These are phyloP conservation scores for Eutrema japonicum DNA, from an alignment of 345 rosid species.

Conservation along the genomic window DNA sequence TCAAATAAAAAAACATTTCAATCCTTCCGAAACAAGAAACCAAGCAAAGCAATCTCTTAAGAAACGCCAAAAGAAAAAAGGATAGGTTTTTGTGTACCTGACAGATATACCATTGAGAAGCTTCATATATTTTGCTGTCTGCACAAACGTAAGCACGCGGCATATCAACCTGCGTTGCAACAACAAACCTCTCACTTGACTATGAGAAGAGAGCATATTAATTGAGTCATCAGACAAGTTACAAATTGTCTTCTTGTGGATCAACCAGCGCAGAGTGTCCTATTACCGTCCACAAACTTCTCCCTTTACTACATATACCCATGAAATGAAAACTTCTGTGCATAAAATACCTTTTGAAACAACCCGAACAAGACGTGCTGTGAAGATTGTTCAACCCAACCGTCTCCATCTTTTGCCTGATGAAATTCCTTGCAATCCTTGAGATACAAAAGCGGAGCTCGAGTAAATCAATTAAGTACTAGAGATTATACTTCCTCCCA, in stretches of 20 bases:
- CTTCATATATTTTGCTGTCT: constrained; percentile 86
- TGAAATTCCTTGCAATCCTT: constrained; percentile 97
- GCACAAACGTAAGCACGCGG: constrained; percentile 90
- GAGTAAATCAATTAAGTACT: not conserved
- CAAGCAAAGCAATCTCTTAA: constrained; percentile 1
- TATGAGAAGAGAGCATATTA: constrained; percentile 13
- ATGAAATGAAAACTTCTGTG: not conserved
- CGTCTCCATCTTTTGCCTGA: constrained; percentile 98
- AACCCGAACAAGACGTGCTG: constrained; percentile 80
- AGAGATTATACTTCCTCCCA: constrained; percentile 19
- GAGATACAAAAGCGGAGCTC: constrained; percentile 30
- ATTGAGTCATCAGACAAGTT: not conserved
- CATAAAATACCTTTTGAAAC: constrained; percentile 72
- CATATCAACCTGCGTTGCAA: constrained; percentile 65
- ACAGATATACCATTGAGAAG: constrained; percentile 93
- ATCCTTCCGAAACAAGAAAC: not conserved
- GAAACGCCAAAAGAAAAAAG: not conserved
- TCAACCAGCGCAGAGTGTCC: constrained; percentile 12
- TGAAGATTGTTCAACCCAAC: constrained; percentile 95
- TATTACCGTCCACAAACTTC: not conserved
- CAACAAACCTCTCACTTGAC: constrained; percentile 31
- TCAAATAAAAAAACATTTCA: constrained; percentile 27
- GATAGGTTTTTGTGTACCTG: constrained; percentile 59
- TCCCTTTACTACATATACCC: not conserved
- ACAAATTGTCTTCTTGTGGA: constrained; percentile 5